phyloP scores from a whole-genome alignment of 345 rosid genomes.

The Syzygium jambos region DNA sequence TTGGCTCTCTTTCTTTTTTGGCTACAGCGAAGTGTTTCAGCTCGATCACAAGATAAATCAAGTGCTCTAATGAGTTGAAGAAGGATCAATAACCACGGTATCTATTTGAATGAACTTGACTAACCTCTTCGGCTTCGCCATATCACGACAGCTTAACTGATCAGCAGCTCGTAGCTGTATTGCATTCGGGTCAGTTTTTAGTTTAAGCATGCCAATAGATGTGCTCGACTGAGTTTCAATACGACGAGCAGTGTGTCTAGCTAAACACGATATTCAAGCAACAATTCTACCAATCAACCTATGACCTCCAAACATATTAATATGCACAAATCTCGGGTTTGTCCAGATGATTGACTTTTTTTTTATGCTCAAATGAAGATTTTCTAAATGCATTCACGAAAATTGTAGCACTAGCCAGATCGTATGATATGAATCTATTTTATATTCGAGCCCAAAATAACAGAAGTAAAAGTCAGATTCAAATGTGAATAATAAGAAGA shows the following conservation, averaged over 20 bases:
- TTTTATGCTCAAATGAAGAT: background rate
- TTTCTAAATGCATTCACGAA: background rate
- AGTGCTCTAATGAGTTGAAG: background rate
- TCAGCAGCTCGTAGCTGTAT: background rate
- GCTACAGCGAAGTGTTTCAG: conserved; percentile 6
- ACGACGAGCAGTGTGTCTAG: background rate
- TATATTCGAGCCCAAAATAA: background rate
- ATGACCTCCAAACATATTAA: background rate
- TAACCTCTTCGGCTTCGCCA: background rate
- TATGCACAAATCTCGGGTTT: background rate
- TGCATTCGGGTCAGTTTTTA: background rate
- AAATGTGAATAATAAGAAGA: background rate
- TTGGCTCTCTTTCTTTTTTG: conserved; percentile 19
- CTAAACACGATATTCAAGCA: background rate
- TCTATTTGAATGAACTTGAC: background rate
- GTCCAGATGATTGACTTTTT: background rate
- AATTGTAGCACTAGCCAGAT: background rate
- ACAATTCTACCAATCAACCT: background rate
- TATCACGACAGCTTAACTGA: background rate
- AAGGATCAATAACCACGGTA: background rate
- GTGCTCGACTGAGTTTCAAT: background rate
- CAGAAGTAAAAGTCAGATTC: background rate
- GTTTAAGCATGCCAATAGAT: background rate
- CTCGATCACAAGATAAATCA: background rate
- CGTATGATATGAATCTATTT: background rate